These are phyloP conservation scores for Dioszegia hungarica DNA, from an alignment of 768 basidiomycete species.

Conservation along the genomic window DNA sequence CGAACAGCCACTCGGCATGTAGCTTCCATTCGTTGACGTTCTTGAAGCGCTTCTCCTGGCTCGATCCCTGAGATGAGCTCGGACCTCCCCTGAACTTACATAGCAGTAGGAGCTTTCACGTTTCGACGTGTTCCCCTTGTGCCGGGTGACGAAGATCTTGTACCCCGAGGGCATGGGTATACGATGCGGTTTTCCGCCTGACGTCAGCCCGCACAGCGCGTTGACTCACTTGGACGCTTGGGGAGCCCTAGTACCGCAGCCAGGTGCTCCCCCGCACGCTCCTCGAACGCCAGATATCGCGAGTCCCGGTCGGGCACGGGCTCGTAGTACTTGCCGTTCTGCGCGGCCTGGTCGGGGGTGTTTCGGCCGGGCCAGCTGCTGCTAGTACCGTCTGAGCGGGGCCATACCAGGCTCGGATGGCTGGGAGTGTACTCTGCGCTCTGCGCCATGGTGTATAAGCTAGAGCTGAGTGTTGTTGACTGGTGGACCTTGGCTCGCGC, in stretches of 20 bases:
- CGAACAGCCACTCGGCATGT: constrained; percentile 39
- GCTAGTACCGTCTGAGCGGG: constrained; percentile 26
- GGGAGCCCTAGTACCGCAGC: constrained; percentile 14
- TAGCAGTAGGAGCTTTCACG: constrained; percentile 36
- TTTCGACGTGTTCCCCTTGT: constrained; percentile 12
- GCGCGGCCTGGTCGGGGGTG: background rate
- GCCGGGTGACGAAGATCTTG: constrained; percentile 31
- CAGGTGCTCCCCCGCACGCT: constrained; percentile 26
- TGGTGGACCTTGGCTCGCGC: no score
- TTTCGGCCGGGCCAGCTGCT: constrained; percentile 28
- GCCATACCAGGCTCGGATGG: constrained; percentile 29
- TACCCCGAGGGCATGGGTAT: constrained; percentile 34
- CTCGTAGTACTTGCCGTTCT: background rate
- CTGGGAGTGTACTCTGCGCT: no score
- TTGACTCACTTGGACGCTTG: constrained; percentile 1
- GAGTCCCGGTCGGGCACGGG: background rate
- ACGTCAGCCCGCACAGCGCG: background rate
- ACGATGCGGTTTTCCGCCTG: constrained; percentile 3
- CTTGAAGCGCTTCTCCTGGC: constrained; percentile 22
- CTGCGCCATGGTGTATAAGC: no score
- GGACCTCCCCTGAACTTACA: constrained; percentile 24
- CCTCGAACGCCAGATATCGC: constrained; percentile 28
- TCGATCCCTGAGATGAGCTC: background rate
- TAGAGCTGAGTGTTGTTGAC: no score
- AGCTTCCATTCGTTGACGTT: constrained; percentile 33